Evolutionary conservation across 2,329 filamentous ascomycete species (phyloP), one percentile per base, ranked within the genome.

Genomic region (Aurifilum marmelostoma): DNA sequence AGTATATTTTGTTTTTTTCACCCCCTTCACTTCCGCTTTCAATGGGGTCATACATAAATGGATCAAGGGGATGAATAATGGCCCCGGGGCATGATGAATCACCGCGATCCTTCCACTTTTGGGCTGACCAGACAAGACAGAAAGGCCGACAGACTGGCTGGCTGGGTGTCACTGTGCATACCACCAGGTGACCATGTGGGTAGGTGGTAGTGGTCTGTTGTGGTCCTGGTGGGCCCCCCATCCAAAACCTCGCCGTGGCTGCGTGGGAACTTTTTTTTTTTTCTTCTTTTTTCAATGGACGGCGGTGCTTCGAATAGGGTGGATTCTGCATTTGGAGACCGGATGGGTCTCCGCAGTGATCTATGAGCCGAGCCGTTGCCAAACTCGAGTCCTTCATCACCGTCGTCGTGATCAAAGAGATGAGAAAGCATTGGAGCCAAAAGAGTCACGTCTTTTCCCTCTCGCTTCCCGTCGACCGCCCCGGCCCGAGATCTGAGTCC

Each of bases 401-500:
- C 4, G 34, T 34, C 34, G 34, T 34, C 34, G 34, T 4, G 34
- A 34, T 34, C 34, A 34, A 8, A 7, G 16, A 43, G 41, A 47
- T n/a, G 43, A 47, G 21, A 7, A 29, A 34, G 29, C 29, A 32
- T 3, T 34, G 54, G 54, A 21, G 18, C 43, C 43, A 47, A 41
- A 11, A 47, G 7, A n/a, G 43, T 47, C 21, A 2, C 43, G 0
- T 32, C 18, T 58, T 58, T 58, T 1, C 6, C 12, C 27, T 59
- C 27, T 11, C 1, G 16, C 16, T 34, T 59, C 54, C 56, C 56
- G 54, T 16, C 29, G 24, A 27, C 24, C 54, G 56, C 56, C 32
- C 56, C 56, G 56, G 56, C 29, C 56, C 56, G 56, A 59, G 56
- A 59, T 59, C 32, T 59, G 29, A 37, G 56, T 54, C 50, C 32